Base-by-base conservation (phyloP, 2,329 filamentous ascomycete species). In the Phialophora verrucosa region DNA sequence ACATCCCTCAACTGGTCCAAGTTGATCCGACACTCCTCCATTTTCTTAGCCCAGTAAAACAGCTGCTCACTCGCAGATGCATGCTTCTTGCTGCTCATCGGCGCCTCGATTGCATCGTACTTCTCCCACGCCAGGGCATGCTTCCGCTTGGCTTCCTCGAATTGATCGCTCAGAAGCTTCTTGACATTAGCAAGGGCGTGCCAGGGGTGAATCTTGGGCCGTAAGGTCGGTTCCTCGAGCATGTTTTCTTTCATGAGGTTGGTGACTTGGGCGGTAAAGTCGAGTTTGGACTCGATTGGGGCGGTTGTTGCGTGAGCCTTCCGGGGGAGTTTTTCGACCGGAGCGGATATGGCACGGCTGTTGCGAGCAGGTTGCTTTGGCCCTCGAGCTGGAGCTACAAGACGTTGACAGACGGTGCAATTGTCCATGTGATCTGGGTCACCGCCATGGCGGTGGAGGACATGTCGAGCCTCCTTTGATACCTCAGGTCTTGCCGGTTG, bases 131-230 rank as follows among this genome's bases (percentile, higher is more conserved):
- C 71, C 38, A 83, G 78, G 0, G 84, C 81, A n/a, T 93, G 84
- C 73, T 90, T 84, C 71, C 90, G 83, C 77, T 91, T 90, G 61
- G 96, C 79, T 75, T 96, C 91, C 12, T 85, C 84, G 53, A 93
- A 85, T 76, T 97, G 93, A 75, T 96, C 92, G 71, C 91, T 84
- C 3, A 96, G 81, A 7, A 88, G 85, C 78, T 96, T 95, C 76
- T 96, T 89, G 25, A 96, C 91, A n/a, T 89, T 87, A 7, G 91
- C 90, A 27, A 97, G 85, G 10, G 92, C 92, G 51, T 89, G 79
- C 4, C 85, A 87, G 0, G 92, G 92, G 1, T 87, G 81, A 74
- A 91, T 89, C 0, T 89, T 84, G 5, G 82, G 87, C 0, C 87
- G 85, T 55, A 88, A 75, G 0, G 87, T 89, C 0, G 84, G 84